A percentile compares a stretch with the other conserved stretches of the same genome.
These are phyloP conservation scores for Globisporangium middletonii DNA, from an alignment of 352 stramenopile genomes.

Conservation along the genomic window DNA sequence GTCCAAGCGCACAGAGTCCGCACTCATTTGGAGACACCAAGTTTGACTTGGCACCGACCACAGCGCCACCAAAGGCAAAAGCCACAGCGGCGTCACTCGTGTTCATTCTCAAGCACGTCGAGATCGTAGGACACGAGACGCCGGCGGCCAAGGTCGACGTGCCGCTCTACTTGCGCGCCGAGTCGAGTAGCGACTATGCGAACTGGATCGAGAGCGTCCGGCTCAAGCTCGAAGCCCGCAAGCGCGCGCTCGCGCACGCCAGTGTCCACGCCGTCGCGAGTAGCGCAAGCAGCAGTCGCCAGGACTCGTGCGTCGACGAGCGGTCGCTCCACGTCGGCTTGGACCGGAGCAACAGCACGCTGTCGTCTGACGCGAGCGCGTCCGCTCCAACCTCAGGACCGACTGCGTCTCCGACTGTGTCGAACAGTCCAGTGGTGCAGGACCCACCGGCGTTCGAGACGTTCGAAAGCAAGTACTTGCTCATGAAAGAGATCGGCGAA, in stretches of 20 bases:
- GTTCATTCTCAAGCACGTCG: conserved; percentile 44
- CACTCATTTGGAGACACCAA: background rate
- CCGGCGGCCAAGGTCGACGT: conserved; percentile 33
- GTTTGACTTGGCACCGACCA: background rate
- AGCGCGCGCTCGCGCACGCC: conserved; percentile 22
- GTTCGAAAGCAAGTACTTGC: conserved; percentile 56
- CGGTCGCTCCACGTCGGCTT: conserved; percentile 1
- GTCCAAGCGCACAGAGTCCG: background rate
- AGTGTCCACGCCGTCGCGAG: conserved; percentile 8
- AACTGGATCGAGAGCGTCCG: conserved; percentile 45
- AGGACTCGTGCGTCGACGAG: conserved; percentile 3
- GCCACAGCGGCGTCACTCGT: conserved; percentile 16
- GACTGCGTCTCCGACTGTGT: background rate
- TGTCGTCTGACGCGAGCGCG: too few species aligned
- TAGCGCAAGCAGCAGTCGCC: background rate
- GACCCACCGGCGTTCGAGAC: conserved; percentile 42
- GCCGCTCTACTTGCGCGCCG: conserved; percentile 43
- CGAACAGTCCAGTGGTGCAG: background rate
- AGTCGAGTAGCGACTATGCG: conserved; percentile 32
- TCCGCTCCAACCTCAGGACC: background rate
- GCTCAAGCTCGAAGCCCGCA: conserved; percentile 45
- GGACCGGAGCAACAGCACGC: too few species aligned
- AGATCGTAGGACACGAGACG: conserved; percentile 33
- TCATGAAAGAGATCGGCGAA: conserved; percentile 82
- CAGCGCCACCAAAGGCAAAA: conserved; percentile 8